Percentiles rank a stretch among this genome's conserved stretches.
These are phyloP conservation scores for Cornus suecica DNA, from an alignment of 148 eudicot genomes.

Conservation along the genomic window DNA sequence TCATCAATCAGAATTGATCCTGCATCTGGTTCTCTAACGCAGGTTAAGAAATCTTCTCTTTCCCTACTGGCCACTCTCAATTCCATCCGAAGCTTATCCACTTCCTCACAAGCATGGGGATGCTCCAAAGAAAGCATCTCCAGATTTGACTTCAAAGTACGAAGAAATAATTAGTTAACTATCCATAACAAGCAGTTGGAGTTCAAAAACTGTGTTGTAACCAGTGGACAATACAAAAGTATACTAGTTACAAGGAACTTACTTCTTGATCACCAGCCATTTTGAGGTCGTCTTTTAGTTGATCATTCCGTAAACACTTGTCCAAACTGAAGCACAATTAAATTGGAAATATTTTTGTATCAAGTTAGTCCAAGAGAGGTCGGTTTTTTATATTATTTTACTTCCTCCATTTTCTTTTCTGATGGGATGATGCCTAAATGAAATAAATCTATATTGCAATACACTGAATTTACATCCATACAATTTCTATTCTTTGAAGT, in stretches of 20 bases:
- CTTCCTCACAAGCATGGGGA: constrained; percentile 41
- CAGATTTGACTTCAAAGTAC: constrained; percentile 35
- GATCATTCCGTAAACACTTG: constrained; percentile 52
- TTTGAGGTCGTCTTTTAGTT: constrained; percentile 46
- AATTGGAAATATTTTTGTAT: neutral
- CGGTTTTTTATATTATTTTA: neutral
- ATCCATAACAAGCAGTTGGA: neutral
- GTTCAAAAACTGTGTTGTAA: neutral
- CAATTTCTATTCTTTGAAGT: no score
- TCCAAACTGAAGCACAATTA: constrained; percentile 44
- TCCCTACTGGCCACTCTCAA: constrained; percentile 45
- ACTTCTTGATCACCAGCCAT: constrained; percentile 48
- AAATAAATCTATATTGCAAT: neutral
- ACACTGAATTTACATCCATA: no score
- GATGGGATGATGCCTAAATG: neutral
- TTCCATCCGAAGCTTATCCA: constrained; percentile 45
- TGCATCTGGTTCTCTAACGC: constrained; percentile 28
- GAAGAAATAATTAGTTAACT: constrained; percentile 12
- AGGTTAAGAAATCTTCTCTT: constrained; percentile 33
- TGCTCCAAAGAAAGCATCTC: constrained; percentile 38
- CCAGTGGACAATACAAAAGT: neutral
- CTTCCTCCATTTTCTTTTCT: no score
- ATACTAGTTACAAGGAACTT: constrained; percentile 11
- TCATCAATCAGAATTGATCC: constrained; percentile 31
- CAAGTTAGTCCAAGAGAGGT: neutral